Evolutionary conservation across 768 basidiomycete species (phyloP), one percentile per base, ranked within the genome.

Genomic region (Tylopilus vinaceipallidus): DNA sequence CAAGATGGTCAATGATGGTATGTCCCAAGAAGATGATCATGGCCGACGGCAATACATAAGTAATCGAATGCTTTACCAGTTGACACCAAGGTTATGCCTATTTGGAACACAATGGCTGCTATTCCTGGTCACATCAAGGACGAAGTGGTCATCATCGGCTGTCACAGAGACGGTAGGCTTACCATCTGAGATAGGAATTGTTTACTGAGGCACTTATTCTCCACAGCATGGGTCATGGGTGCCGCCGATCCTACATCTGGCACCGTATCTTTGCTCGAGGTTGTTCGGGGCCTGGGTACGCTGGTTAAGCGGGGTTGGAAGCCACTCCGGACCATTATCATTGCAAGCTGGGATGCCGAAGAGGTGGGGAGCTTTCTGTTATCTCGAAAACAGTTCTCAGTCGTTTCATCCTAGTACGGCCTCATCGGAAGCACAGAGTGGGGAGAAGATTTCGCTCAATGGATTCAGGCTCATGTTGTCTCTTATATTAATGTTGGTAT

Each of bases 341-440:
- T 91, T 45, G 84, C 83, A 3, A 85, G 81, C 58, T 91, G 88
- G 89, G 88, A 90, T 62, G 90, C 78, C 0, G 88, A 89, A 65
- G 77, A 82, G 72, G 78, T 76, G 46, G 20, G 66, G 51, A 14
- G 19, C 24, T 16, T 47, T 38, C 20, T 13, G 23, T 50, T 2
- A 16, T 35, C 20, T 16, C 30, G 14, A 39, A 5, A 42, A 16
- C 23, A 14, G 7, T 37, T 22, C 37, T 52, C 45, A 27, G 20
- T 29, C 39, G 29, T 27, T 45, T 22, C 20, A 27, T 29, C 47
- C 8, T n/a, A 78, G 76, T 78, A 80, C 45, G 89, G 88, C 22
- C 75, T 92, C 35, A 64, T 91, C 32, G 95, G 95, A 23, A 88
- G 85, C 60, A 95, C 91, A 4, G 94, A 98, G 68, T 95, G 87